Percentiles rank a stretch among this genome's conserved stretches.
phyloP scores from a whole-genome alignment of 2,329 filamentous ascomycete genomes.

The Pseudopyrenochaeta lycopersici region DNA sequence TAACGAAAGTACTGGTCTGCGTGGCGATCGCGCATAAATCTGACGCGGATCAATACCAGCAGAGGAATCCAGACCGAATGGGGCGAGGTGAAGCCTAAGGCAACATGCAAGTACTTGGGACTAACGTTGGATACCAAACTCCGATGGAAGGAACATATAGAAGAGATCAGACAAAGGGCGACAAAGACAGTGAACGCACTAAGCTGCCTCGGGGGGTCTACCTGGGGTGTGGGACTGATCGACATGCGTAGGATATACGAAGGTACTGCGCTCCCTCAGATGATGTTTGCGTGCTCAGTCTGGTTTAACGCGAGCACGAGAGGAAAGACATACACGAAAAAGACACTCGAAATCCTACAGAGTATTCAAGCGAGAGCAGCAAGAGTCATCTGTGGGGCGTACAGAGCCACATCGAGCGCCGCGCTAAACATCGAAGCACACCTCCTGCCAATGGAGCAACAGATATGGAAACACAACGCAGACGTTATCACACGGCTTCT shows the following conservation, averaged over 20 bases:
- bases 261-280: constrained; percentile 37
- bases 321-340: constrained; percentile 21
- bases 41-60: constrained; percentile 17
- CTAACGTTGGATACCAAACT: constrained; percentile 27
- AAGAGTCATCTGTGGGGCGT: constrained; percentile 31
- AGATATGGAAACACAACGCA: constrained; percentile 26
- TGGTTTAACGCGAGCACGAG: constrained; percentile 27
- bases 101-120: constrained; percentile 24
- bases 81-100: constrained; percentile 20
- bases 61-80: constrained; percentile 18
- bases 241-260: constrained; percentile 35
- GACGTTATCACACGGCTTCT: constrained; percentile 16
- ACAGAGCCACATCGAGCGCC: constrained; percentile 27
- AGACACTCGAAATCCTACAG: constrained; percentile 18
- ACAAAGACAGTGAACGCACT: constrained; percentile 20
- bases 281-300: constrained; percentile 40
- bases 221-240: constrained; percentile 21
- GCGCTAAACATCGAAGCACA: constrained; percentile 27
- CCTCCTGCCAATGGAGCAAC: constrained; percentile 20
- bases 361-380: constrained; percentile 29
- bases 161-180: constrained; percentile 17
- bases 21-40: too few species aligned
- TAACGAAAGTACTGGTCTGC: too few species aligned
- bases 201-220: constrained; percentile 17
- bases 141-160: constrained; percentile 14